Base-by-base conservation (phyloP, 306 rosid genomes). In the Vigna trinervia region DNA sequence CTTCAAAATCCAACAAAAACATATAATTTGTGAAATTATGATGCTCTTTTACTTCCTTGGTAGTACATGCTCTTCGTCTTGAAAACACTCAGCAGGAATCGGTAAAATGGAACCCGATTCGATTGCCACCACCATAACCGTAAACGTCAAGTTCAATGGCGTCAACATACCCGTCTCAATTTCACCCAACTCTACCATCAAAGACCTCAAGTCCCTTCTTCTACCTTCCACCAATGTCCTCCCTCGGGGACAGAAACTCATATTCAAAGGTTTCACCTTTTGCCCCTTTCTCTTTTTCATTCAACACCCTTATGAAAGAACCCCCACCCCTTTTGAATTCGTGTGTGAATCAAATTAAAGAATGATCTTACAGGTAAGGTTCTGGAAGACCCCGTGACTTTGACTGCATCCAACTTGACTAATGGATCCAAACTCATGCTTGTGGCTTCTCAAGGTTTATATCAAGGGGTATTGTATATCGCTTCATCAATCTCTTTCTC, bases 191-290 rank as follows among this genome's bases (percentile, higher is more conserved):
- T 80, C 92, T 13, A 90, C 95, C 71, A 69, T 94, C 71, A 85
- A 80, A 50, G 93, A 90, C 78, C 92, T 94, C 81, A 92, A 94
- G 66, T 68, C 97, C 66, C 90, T 94, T 68, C 96, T 94, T 81
- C 87, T 89, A 38, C 87, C 94, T 13, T 58, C 84, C 77, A 94
- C 98, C 72, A 89, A 92, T 71, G 93, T 94, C 83, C 95, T 92
- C 26, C 90, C 97, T 45, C 93, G 97, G 20, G 98, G 98, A 76
- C 97, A 92, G 51, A 94, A 90, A 88, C 97, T 94, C 91, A 92
- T 92, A 71, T 92, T 66, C 84, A 94, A 92, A 85, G 98, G 98
- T 91, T 65, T 12, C n/a, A 28, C 43, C 48, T 36, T 22, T 54
- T 12, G 11, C 56, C 47, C 13, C 17, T 68, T 34, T 23, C 54